Evolutionary conservation across 768 basidiomycete species (phyloP).

Genomic region (Lactarius psammicola): DNA sequence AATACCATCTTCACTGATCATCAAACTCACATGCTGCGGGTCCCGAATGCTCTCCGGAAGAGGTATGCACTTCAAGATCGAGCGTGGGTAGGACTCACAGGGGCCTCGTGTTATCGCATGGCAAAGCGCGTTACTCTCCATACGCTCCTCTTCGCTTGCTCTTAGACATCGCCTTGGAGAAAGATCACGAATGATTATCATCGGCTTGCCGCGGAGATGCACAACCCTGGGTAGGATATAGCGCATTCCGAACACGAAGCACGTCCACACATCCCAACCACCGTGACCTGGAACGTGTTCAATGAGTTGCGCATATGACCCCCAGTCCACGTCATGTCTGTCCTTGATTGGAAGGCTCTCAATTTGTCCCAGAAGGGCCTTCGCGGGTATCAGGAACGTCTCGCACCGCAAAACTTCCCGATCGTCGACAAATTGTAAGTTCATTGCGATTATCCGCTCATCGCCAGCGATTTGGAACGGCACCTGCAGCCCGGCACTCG

Average conservation of each 20-base stretch:
- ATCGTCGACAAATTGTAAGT: neutral
- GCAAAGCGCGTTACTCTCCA: constrained; percentile 15
- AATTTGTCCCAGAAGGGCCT: constrained; percentile 11
- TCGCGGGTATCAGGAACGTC: constrained; percentile 19
- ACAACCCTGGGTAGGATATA: constrained; percentile 10
- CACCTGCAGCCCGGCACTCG: constrained; percentile 30
- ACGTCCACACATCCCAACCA: constrained; percentile 11
- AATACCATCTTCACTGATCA: constrained; percentile 28
- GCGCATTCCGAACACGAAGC: constrained; percentile 28
- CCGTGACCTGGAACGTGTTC: neutral
- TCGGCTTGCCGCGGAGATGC: neutral
- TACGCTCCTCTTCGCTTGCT: constrained; percentile 18
- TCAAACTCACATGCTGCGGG: neutral
- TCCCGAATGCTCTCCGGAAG: constrained; percentile 8
- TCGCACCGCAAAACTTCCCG: neutral
- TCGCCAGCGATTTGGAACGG: constrained; percentile 26
- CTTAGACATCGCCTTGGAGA: constrained; percentile 17
- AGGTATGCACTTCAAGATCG: constrained; percentile 20
- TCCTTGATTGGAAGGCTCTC: neutral
- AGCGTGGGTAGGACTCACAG: neutral
- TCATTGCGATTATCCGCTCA: constrained; percentile 18
- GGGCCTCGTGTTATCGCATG: neutral
- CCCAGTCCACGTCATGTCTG: constrained; percentile 17
- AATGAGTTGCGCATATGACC: constrained; percentile 9
- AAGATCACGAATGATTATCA: constrained; percentile 24